Percentiles rank a stretch among this genome's conserved stretches.
Conservation (phyloP, 164 flowering plant genomes). For the Stephania japonica region DNA sequence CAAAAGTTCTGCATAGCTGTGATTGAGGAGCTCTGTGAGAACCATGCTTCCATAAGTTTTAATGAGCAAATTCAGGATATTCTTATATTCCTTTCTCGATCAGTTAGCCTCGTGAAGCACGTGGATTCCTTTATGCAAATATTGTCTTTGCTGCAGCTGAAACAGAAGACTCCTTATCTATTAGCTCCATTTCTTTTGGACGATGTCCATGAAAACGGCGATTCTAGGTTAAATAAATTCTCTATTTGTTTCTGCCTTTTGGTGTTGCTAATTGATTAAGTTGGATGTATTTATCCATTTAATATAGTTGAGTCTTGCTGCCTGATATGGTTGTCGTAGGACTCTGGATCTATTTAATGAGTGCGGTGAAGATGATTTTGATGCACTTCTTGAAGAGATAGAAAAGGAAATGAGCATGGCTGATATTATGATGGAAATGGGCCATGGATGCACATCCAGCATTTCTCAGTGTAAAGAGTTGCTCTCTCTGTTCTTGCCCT, state of each 20-base stretch:
- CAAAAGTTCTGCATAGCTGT: conserved; percentile 66
- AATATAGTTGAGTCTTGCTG: neutral
- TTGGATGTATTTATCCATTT: neutral
- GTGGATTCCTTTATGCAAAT: conserved; percentile 72
- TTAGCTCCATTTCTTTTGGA: conserved; percentile 61
- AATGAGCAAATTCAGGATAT: conserved; percentile 69
- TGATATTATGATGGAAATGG: conserved; percentile 76
- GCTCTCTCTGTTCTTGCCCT: conserved; percentile 63
- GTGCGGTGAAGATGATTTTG: conserved; percentile 54
- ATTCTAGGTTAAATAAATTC: conserved; percentile 42
- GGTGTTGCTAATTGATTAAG: neutral
- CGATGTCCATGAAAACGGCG: conserved; percentile 41
- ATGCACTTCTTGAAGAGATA: conserved; percentile 74
- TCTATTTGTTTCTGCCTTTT: neutral
- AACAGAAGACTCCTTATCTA: conserved; percentile 37
- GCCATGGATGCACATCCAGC: conserved; percentile 83
- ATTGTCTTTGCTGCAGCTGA: conserved; percentile 40
- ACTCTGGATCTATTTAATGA: conserved; percentile 49
- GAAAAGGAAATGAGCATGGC: conserved; percentile 78
- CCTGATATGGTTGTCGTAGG: conserved; percentile 34
- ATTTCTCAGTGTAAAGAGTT: conserved; percentile 71
- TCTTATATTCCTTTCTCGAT: conserved; percentile 58
- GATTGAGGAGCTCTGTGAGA: conserved; percentile 56
- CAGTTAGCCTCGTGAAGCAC: conserved; percentile 66
- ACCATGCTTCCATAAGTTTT: conserved; percentile 35